phyloP scores from a whole-genome alignment of 2,329 filamentous ascomycete species.

The Alternaria ventricosa region DNA sequence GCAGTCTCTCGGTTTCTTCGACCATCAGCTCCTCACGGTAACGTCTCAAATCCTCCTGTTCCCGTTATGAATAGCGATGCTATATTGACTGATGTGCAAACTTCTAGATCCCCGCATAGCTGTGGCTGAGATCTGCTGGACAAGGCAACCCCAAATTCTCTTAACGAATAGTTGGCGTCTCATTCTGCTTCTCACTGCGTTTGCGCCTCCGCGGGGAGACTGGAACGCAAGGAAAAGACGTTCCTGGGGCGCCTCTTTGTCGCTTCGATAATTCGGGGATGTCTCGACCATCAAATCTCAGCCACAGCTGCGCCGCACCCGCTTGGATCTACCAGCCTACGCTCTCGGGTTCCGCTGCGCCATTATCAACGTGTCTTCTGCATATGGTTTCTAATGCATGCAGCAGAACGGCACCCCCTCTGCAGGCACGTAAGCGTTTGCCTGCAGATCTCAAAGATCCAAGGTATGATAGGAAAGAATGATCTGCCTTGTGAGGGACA shows the following conservation, averaged over 20 bases:
- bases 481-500: too few species aligned
- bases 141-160: background rate
- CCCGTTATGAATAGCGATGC: background rate
- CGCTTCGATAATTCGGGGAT: background rate
- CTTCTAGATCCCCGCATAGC: constrained; percentile 2
- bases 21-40: constrained; percentile 10
- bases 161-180: background rate
- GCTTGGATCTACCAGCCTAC: background rate
- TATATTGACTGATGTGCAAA: constrained; percentile 3
- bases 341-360: background rate
- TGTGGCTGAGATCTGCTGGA: background rate
- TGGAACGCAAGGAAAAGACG: background rate
- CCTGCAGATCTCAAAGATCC: background rate
- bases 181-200: background rate
- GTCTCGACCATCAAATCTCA: background rate
- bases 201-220: background rate
- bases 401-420: background rate
- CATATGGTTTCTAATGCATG: background rate
- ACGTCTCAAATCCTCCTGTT: background rate
- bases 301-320: background rate
- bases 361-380: background rate
- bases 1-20: constrained; percentile 7
- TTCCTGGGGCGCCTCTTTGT: background rate
- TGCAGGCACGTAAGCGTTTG: background rate
- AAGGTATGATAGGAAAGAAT: too few species aligned